These are phyloP conservation scores for Botrytis squamosa DNA, from an alignment of 2,329 filamentous ascomycete species.

Conservation along the genomic window DNA sequence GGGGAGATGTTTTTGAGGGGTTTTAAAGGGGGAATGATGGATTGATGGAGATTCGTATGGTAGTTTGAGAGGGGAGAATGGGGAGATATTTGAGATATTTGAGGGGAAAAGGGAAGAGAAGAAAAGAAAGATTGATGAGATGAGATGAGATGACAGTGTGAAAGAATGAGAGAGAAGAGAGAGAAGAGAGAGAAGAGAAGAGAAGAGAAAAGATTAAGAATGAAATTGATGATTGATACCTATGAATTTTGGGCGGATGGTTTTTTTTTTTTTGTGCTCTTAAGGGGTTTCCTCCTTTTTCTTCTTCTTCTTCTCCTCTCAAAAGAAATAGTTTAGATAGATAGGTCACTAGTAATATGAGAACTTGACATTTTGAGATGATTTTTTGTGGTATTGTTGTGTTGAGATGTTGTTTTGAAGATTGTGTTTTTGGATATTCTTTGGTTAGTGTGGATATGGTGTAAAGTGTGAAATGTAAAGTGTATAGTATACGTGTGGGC, in stretches of 20 bases:
- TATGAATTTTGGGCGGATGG: constrained; percentile 12
- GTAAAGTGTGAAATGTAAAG: too few relatives aligned
- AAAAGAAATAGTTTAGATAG: background rate
- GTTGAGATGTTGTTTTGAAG: background rate
- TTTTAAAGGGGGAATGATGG: too few relatives aligned
- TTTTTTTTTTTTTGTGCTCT: background rate
- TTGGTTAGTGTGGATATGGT: too few relatives aligned
- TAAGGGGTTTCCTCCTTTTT: background rate
- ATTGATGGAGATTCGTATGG: background rate
- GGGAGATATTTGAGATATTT: background rate
- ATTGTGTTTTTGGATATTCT: too few relatives aligned
- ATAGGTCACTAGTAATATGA: background rate
- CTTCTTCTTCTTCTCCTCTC: background rate
- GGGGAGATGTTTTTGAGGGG: background rate
- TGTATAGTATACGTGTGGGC: too few relatives aligned
- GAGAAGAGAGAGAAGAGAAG: background rate
- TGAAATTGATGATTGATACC: constrained; percentile 17
- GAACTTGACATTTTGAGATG: background rate
- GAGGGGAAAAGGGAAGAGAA: background rate
- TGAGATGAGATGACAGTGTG: background rate
- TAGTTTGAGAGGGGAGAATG: background rate
- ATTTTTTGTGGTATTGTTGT: background rate
- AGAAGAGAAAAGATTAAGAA: background rate
- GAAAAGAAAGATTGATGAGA: background rate
- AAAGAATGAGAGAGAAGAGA: background rate